Percentiles rank a stretch among this genome's conserved stretches.
phyloP scores from a whole-genome alignment of 139 green algal species.

The Volvox africanus region DNA sequence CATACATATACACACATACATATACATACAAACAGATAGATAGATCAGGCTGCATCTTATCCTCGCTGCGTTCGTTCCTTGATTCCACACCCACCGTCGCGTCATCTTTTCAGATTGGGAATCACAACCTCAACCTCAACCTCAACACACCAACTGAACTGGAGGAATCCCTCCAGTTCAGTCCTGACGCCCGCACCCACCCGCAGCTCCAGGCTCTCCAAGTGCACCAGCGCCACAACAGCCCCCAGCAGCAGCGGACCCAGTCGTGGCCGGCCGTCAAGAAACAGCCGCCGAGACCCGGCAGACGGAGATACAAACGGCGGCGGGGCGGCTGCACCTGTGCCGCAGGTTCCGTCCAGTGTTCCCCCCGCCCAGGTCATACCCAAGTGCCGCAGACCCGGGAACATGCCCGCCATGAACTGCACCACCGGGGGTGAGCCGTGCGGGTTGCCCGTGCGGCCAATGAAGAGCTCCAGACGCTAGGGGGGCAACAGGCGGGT shows the following conservation, averaged over 20 bases:
- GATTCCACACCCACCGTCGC: no score
- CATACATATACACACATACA: no score
- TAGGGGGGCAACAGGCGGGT: neutral
- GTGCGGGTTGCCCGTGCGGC: neutral
- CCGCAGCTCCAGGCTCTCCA: conserved; percentile 36
- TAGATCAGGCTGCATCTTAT: no score
- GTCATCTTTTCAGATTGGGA: no score
- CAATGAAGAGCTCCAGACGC: conserved; percentile 12
- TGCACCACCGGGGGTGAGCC: conserved; percentile 4
- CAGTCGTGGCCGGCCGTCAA: conserved; percentile 33
- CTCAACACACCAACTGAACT: no score
- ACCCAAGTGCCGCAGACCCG: neutral
- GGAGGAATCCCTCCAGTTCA: no score
- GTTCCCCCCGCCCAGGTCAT: conserved; percentile 11
- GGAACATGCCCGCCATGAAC: conserved; percentile 18
- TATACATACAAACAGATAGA: no score
- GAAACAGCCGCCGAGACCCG: conserved; percentile 35
- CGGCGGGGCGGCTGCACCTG: neutral
- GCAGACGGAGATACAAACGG: neutral
- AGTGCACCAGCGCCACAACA: neutral
- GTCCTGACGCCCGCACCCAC: neutral
- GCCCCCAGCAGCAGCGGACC: conserved; percentile 35
- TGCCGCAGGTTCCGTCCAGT: neutral
- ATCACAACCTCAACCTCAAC: no score
- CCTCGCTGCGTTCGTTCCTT: no score